Conservation (phyloP, 345 rosid genomes). For the Laguncularia racemosa region DNA sequence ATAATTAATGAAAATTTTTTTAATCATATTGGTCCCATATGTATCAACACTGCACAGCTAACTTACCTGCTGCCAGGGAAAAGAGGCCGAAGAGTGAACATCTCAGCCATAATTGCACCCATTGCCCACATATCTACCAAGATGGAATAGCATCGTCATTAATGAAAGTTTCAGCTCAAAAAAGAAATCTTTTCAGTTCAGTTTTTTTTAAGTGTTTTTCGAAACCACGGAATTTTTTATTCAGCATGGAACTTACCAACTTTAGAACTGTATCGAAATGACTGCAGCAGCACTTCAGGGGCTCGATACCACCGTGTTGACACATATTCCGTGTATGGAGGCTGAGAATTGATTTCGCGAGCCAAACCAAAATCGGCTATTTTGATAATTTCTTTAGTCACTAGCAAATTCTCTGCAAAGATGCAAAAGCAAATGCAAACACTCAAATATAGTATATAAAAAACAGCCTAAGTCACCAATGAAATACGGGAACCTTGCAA, state of each 20-base stretch:
- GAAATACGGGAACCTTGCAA: no score
- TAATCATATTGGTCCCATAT: no score
- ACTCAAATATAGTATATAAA: not conserved
- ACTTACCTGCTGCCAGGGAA: conserved; percentile 35
- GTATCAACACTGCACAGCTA: no score
- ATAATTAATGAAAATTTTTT: not conserved
- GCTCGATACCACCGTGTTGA: conserved; percentile 46
- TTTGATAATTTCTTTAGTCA: conserved; percentile 22
- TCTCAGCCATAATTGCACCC: conserved; percentile 50
- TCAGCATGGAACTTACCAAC: conserved; percentile 25
- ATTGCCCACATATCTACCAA: conserved; percentile 46
- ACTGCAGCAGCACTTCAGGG: conserved; percentile 34
- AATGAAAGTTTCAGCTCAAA: not conserved
- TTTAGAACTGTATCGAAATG: conserved; percentile 22
- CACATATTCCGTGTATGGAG: conserved; percentile 31
- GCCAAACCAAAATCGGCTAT: conserved; percentile 47
- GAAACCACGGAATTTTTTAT: not conserved
- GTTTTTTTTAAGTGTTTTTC: not conserved
- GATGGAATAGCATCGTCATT: not conserved
- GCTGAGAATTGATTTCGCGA: conserved; percentile 27
- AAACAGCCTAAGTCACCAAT: not conserved
- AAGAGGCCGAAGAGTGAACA: conserved; percentile 27
- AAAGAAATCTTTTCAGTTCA: not conserved
- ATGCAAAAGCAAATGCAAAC: not conserved
- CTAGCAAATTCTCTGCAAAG: conserved; percentile 30